Evolutionary conservation across 2,329 filamentous ascomycete species (phyloP), one percentile per base, ranked within the genome.

Genomic region (Alternaria sp.): DNA sequence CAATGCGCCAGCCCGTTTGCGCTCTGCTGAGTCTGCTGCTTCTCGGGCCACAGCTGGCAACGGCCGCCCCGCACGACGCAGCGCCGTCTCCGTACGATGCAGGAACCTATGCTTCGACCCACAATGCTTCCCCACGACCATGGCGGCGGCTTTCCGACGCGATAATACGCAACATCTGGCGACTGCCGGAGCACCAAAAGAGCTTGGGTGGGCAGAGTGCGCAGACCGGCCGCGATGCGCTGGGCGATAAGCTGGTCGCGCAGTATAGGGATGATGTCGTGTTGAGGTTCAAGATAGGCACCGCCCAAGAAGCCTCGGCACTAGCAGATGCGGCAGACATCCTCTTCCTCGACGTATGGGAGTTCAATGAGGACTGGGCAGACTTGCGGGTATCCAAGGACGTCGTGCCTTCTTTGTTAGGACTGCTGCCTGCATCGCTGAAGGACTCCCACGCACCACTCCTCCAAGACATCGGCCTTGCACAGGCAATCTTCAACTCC

Each of bases 331-430:
- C 92, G 3, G 85, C 89, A 1, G 85, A 91, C 62, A 87, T 88
- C 18, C 85, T 97, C 25, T 90, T 95, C 70, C 83, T 98, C 43
- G 95, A 99, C 74, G 87, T 98, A 2, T 99, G 95, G 95, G 90
- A 92, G 22, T 93, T 92, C 68, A 91, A 90, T 6, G 84, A 89
- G 18, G 86, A 92, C 61, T 95, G 91, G 83, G 92, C 95, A 27
- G 95, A 99, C 76, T 89, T 98, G 54, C 86, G 92, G 43, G 79
- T 98, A 51, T 86, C 90, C 54, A 88, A 91, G 74, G 88, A 92
- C 69, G 89, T 92, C 67, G 87, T 97, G 74, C 86, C 89, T n/a
- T 88, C 92, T 16, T 83, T 98, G 30, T 85, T 97, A 25, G 89
- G 88, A 28, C 85, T 97, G 27, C 85, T 99, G 6, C 94, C 95